Conservation (phyloP, 1,284 basidiomycete species). For the Hymenochaete sp. region DNA sequence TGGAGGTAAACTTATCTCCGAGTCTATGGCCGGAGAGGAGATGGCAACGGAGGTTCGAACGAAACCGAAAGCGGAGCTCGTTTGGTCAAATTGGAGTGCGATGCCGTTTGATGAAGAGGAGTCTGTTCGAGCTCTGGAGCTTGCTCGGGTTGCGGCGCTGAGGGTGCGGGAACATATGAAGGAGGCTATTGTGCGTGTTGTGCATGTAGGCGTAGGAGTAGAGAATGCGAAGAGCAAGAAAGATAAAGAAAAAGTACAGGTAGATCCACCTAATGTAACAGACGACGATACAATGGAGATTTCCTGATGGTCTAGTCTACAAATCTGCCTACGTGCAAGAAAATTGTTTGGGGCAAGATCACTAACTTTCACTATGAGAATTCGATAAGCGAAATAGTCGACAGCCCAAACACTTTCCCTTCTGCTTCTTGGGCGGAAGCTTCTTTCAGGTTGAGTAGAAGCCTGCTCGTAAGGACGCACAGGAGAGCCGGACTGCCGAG, state of each 20-base stretch:
- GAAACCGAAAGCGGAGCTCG: slow-evolving; percentile 25
- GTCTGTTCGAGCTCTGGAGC: slow-evolving; percentile 34
- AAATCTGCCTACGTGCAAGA: no score
- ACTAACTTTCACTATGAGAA: no score
- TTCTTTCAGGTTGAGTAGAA: no score
- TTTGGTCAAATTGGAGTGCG: slow-evolving; percentile 51
- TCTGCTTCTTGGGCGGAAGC: no score
- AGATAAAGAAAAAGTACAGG: background rate
- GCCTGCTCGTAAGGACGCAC: no score
- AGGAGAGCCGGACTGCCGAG: no score
- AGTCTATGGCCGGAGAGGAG: background rate
- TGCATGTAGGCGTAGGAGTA: background rate
- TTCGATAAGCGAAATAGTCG: no score
- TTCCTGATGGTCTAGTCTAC: background rate
- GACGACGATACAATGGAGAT: slow-evolving; percentile 15
- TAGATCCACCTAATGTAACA: background rate
- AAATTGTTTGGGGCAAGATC: no score
- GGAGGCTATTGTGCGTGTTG: slow-evolving; percentile 18
- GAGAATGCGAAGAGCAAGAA: slow-evolving; percentile 1
- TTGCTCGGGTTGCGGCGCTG: slow-evolving; percentile 39
- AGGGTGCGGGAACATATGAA: slow-evolving; percentile 42
- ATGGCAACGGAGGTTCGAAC: background rate
- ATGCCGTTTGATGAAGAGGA: slow-evolving; percentile 34
- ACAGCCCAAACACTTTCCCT: no score
- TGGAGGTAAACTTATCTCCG: slow-evolving; percentile 20